phyloP scores from a whole-genome alignment of 169 alveolate genomes.

The Cryptosporidium bovis region DNA sequence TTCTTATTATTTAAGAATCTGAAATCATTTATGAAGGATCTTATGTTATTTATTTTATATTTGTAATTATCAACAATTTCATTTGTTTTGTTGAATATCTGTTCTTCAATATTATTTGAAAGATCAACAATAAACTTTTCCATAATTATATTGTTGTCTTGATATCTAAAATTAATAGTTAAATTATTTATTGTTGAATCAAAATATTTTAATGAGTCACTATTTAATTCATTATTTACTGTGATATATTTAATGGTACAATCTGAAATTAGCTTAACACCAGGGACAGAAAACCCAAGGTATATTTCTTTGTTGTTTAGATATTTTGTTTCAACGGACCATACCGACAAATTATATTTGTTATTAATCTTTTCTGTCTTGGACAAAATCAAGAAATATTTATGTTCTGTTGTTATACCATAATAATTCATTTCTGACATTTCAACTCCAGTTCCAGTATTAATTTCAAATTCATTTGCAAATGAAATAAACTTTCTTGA shows the following conservation, averaged over 20 bases:
- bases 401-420: background rate
- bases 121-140: background rate
- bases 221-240: background rate
- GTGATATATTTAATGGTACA: constrained; percentile 6
- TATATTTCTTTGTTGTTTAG: constrained; percentile 3
- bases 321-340: constrained; percentile 15
- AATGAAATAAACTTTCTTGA: background rate
- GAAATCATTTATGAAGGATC: constrained; percentile 15
- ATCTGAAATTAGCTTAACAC: constrained; percentile 16
- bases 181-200: too few species aligned
- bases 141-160: background rate
- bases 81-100: background rate
- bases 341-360: constrained; percentile 1
- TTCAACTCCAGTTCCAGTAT: constrained; percentile 11
- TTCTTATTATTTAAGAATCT: background rate
- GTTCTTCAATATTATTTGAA: background rate
- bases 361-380: background rate
- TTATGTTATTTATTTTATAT: constrained; percentile 10
- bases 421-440: constrained; percentile 11
- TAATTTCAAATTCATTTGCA: constrained; percentile 2
- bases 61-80: constrained; percentile 1
- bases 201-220: background rate
- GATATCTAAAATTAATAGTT: background rate
- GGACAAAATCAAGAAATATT: background rate
- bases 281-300: constrained; percentile 31